A percentile compares a stretch with the other conserved stretches of the same genome.
Evolutionary conservation across 805 yeast species (phyloP).

Genomic region (Debaryomyces prosopidis): DNA sequence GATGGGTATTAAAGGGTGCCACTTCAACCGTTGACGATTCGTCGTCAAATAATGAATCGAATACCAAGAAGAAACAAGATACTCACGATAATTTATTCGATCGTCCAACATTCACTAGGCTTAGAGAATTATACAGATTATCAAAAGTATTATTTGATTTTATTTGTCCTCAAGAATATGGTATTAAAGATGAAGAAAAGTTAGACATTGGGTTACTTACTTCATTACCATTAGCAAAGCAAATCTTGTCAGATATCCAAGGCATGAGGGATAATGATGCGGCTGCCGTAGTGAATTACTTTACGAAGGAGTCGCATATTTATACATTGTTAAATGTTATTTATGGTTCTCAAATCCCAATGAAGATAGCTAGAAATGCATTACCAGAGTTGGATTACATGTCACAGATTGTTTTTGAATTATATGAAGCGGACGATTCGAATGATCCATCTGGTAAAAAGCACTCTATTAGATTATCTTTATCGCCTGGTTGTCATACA

Average conservation of each 20-base stretch:
- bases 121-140: constrained; percentile 84
- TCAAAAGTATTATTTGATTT: constrained; percentile 95
- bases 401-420: constrained; percentile 91
- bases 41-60: constrained; percentile 14
- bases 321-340: constrained; percentile 88
- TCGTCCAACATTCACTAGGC: constrained; percentile 71
- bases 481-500: constrained; percentile 98
- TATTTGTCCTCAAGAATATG: constrained; percentile 98
- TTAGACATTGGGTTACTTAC: constrained; percentile 94
- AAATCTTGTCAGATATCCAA: constrained; percentile 77
- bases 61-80: constrained; percentile 13
- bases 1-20: constrained; percentile 64
- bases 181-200: constrained; percentile 92
- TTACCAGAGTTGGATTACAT: constrained; percentile 94
- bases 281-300: constrained; percentile 85
- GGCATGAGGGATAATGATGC: constrained; percentile 74
- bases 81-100: constrained; percentile 56
- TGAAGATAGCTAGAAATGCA: constrained; percentile 91
- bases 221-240: constrained; percentile 89
- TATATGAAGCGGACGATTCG: constrained; percentile 79
- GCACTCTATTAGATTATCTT: constrained; percentile 86
- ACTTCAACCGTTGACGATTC: constrained; percentile 15
- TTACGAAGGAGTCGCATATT: constrained; percentile 96
- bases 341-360: constrained; percentile 91
- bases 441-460: constrained; percentile 63